Base-by-base conservation (phyloP, 345 rosid genomes). In the Dipteronia dyeriana region DNA sequence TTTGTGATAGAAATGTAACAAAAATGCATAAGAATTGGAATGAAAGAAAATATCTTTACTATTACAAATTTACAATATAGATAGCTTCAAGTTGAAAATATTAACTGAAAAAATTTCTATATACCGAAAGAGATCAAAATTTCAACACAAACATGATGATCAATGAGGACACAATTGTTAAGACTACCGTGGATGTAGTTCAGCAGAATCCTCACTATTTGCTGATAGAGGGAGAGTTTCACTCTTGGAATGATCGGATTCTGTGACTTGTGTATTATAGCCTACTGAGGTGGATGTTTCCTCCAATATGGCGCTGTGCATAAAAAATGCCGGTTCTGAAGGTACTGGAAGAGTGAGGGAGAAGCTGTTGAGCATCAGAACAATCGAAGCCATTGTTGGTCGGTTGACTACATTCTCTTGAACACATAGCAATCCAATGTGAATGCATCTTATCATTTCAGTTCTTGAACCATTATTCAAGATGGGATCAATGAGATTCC, bases 371-470 rank as follows among this genome's bases (percentile, higher is more conserved):
- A 85, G 83, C 92, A 87, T 85, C 25, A 82, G 71, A 68, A 72
- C 79, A 22, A 89, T 47, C 0, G 83, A 73, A 39, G 78, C 77
- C 89, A 84, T 86, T 17, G 79, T 82, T 9, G 89, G 88, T 14
- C 85, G 68, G n/a, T 71, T 70, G 13, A 72, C 82, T 1, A 59
- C 76, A 45, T 86, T 83, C 53, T 84, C 86, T 69, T 87, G 92
- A 29, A 80, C 84, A 34, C 90, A 87, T 0, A 87, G 80, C 23
- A 89, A 73, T 0, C 82, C 87, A 19, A 87, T 74, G 60, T 87
- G 88, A 53, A 89, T 61, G 76, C 88, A 87, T 70, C 87, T 71
- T 59, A 26, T 71, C 75, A 82, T 66, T 78, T 89, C 84, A 11
- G 29, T 38, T 9, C n/a, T 53, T 7, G 76, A 76, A 57, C 86